A percentile compares a stretch with the other conserved stretches of the same genome.
These are phyloP conservation scores for Zangia roseola DNA, from an alignment of 768 basidiomycete species.

Conservation along the genomic window DNA sequence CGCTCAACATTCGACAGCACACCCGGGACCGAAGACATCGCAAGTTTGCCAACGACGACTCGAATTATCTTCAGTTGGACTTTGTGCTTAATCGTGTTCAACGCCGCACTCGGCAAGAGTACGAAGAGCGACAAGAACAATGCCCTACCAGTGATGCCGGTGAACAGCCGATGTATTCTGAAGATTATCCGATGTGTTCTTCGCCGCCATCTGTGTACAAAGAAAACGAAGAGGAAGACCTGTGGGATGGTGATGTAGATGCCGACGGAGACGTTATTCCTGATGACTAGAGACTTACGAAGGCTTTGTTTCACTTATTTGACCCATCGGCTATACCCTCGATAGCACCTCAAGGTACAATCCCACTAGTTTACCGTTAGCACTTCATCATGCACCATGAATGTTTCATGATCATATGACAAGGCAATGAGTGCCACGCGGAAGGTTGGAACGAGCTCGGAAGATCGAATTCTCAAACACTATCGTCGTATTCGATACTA, in stretches of 20 bases:
- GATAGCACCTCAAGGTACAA: not conserved
- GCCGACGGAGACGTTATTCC: constrained; percentile 19
- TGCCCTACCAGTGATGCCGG: constrained; percentile 7
- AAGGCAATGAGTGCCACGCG: no score
- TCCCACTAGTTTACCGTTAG: no score
- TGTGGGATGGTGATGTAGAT: constrained; percentile 23
- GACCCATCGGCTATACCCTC: constrained; percentile 23
- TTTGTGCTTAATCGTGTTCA: constrained; percentile 61
- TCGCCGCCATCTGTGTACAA: constrained; percentile 12
- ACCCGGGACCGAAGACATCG: constrained; percentile 69
- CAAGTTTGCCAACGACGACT: constrained; percentile 74
- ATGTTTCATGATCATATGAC: no score
- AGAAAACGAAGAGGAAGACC: constrained; percentile 16
- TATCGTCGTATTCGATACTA: no score
- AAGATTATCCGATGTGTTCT: constrained; percentile 23
- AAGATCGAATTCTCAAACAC: no score
- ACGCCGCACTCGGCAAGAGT: constrained; percentile 38
- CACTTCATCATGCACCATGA: no score
- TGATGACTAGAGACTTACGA: constrained; percentile 10
- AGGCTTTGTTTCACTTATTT: constrained; percentile 10
- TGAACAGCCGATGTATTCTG: constrained; percentile 13
- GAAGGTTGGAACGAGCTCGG: no score
- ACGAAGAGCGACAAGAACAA: constrained; percentile 27
- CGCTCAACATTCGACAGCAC: constrained; percentile 51
- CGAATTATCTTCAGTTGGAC: constrained; percentile 82